phyloP scores from a whole-genome alignment of 768 basidiomycete genomes.

The Megacollybia marginata region DNA sequence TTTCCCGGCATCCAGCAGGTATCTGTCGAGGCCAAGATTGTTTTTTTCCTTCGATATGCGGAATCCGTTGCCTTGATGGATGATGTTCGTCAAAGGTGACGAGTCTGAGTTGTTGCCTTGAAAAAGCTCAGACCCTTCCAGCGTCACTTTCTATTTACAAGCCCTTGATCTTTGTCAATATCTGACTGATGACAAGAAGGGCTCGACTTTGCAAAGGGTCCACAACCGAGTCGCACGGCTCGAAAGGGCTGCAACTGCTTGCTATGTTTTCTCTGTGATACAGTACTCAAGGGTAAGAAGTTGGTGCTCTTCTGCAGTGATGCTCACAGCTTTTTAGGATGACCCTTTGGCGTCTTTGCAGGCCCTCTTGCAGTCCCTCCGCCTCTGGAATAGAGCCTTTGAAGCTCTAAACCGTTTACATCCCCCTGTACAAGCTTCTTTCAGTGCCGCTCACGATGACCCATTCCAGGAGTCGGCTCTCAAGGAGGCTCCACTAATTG shows the following conservation, averaged over 20 bases:
- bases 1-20: slow-evolving; percentile 37
- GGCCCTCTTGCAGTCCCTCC: slow-evolving; percentile 59
- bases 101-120: neutral
- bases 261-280: slow-evolving; percentile 60
- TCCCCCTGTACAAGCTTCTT: slow-evolving; percentile 22
- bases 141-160: slow-evolving; percentile 51
- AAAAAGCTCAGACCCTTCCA: neutral
- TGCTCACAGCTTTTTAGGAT: slow-evolving; percentile 33
- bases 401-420: slow-evolving; percentile 58
- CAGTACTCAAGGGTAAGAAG: slow-evolving; percentile 54
- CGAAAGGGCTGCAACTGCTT: slow-evolving; percentile 68
- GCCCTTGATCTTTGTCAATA: slow-evolving; percentile 41
- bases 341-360: slow-evolving; percentile 50
- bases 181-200: slow-evolving; percentile 36
- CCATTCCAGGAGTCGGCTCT: slow-evolving; percentile 49
- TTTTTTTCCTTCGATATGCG: slow-evolving; percentile 59
- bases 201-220: slow-evolving; percentile 51
- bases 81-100: slow-evolving; percentile 52
- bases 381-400: slow-evolving; percentile 75
- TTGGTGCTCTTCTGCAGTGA: neutral
- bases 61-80: slow-evolving; percentile 57
- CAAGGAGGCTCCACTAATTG: slow-evolving; percentile 33
- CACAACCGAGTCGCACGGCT: slow-evolving; percentile 49
- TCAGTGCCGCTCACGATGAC: slow-evolving; percentile 34
- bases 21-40: slow-evolving; percentile 43